Base-by-base conservation (phyloP, 208 protist species). In the Leishmania tarentolae region DNA sequence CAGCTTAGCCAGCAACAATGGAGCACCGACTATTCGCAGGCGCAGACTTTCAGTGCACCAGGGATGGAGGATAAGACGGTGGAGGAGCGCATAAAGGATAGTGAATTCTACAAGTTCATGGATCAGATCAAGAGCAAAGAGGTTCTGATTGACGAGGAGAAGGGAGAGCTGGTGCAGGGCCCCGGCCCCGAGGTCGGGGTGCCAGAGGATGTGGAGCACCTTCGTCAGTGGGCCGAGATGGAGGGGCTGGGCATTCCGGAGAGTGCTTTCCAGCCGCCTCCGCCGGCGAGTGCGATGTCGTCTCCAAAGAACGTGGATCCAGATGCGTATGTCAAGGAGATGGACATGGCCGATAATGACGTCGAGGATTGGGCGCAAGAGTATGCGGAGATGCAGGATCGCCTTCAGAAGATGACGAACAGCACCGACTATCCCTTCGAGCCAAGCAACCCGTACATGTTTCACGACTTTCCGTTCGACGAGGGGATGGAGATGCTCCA, bases 361-460 rank as follows among this genome's bases (percentile, higher is more conserved):
- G 82, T 90, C 3, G 91, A 95, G 42, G 89, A 95, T 47, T 97
- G 93, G 93, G 89, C 87, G n/a, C 81, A 87, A 72, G 89, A 97
- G 87, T 97, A 94, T 71, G 86, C 83, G 7, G 77, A 91, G 76
- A 92, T 93, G 87, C 92, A 94, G 83, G 81, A 91, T 70, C 84
- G 72, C 11, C 42, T 87, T 71, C 76, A 91, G 47, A 40, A 87
- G 24, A 52, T 57, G 24, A 85, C 90, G 68, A 93, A 97, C 86
- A 89, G 84, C 65, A 93, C 88, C 63, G 92, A 96, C 81, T 98
- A 98, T 83, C 92, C 94, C 35, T 97, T 98, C 80, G 92, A 96
- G 80, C 86, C 90, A 11, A 96, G 96, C 83, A 98, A 98, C 84
- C 90, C 91, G 76, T 97, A 98, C 86, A 72, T 96, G 75, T 89